Evolutionary conservation across 1,284 basidiomycete genomes (phyloP).

Genomic region (Omphalotus olearius): DNA sequence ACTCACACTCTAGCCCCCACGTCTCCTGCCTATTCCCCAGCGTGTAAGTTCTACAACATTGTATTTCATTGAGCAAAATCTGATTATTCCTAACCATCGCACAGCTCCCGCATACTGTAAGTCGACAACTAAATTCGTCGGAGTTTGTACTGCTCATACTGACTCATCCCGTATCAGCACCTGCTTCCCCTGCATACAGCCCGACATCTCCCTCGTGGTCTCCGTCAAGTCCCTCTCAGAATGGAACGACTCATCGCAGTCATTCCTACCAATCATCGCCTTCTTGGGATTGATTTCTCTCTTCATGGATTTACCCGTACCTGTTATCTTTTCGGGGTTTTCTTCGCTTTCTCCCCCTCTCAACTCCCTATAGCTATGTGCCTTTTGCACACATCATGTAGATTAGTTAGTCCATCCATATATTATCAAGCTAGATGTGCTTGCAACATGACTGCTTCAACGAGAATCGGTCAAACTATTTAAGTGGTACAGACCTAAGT

Average conservation of each 20-base stretch:
- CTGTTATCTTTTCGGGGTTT: not conserved
- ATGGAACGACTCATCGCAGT: slow-evolving; percentile 28
- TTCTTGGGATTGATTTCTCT: slow-evolving; percentile 22
- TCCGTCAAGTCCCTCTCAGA: slow-evolving; percentile 73
- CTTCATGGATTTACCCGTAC: not conserved
- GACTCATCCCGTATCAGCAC: slow-evolving; percentile 41
- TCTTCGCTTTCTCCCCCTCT: not conserved
- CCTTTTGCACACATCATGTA: slow-evolving; percentile 3
- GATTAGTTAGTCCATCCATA: not conserved
- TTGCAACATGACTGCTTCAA: no score
- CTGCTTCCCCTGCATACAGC: slow-evolving; percentile 81
- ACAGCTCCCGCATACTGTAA: slow-evolving; percentile 71
- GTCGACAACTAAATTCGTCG: slow-evolving; percentile 22
- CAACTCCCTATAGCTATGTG: not conserved
- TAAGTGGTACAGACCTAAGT: no score
- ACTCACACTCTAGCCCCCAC: slow-evolving; percentile 54
- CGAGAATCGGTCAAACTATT: no score
- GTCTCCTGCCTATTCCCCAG: slow-evolving; percentile 79
- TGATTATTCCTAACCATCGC: slow-evolving; percentile 17
- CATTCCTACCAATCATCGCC: slow-evolving; percentile 25
- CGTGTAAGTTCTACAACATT: slow-evolving; percentile 51
- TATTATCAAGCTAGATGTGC: no score
- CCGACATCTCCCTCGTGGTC: slow-evolving; percentile 80
- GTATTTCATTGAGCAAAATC: slow-evolving; percentile 15
- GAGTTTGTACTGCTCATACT: slow-evolving; percentile 14